A percentile compares a stretch with the other conserved stretches of the same genome.
These are phyloP conservation scores for Phytopythium ostracodes DNA, from an alignment of 352 stramenopile species.

Conservation along the genomic window DNA sequence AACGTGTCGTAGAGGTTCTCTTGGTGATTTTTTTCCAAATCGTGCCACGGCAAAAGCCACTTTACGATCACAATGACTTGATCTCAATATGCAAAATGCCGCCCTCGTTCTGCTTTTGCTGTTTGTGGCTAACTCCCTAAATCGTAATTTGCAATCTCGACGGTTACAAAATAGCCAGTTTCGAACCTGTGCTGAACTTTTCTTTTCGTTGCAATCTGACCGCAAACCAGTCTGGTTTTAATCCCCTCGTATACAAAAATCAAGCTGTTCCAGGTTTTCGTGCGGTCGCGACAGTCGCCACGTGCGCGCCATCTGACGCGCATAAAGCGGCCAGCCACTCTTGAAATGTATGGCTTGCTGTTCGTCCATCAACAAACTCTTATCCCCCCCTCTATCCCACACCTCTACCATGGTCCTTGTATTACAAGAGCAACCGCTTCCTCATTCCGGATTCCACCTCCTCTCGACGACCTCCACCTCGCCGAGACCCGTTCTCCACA, in stretches of 20 bases:
- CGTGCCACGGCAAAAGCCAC: neutral
- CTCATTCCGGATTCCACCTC: constrained; percentile 3
- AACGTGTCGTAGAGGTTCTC: too few species aligned
- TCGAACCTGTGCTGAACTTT: constrained; percentile 3
- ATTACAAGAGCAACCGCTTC: neutral
- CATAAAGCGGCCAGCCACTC: neutral
- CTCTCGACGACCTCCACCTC: constrained; percentile 18
- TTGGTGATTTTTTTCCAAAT: too few species aligned
- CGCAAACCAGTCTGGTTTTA: neutral
- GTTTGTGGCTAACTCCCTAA: neutral
- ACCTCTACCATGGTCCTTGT: neutral
- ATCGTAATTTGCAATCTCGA: neutral
- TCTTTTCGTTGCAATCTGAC: constrained; percentile 6
- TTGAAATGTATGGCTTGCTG: neutral
- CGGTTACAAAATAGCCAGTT: neutral
- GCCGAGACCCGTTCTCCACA: constrained; percentile 9
- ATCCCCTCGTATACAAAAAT: neutral
- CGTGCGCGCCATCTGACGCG: neutral
- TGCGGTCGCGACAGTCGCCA: neutral
- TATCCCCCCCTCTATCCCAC: neutral
- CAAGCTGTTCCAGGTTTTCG: neutral
- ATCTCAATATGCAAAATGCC: neutral
- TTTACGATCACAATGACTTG: neutral
- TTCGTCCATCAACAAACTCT: neutral
- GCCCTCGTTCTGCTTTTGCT: neutral